A percentile compares a stretch with the other conserved stretches of the same genome.
These are phyloP conservation scores for Apiospora aurea DNA, from an alignment of 2,329 filamentous ascomycete genomes.

Conservation along the genomic window DNA sequence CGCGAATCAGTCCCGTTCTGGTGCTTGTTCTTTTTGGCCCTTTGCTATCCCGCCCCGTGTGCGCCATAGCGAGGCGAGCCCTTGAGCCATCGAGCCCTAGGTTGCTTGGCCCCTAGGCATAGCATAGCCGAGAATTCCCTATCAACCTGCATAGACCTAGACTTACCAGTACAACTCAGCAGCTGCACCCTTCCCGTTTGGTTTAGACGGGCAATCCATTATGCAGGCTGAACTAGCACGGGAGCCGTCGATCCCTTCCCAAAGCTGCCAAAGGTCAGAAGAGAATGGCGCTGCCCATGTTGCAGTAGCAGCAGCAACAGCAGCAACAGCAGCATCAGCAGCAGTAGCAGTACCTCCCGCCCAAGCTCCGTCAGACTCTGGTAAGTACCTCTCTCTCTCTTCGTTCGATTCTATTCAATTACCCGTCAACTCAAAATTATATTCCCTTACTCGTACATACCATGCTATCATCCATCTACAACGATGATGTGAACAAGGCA, in stretches of 20 bases:
- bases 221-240: slow-evolving; percentile 21
- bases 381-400: not conserved
- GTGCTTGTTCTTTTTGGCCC: not conserved
- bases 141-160: slow-evolving; percentile 5
- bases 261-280: slow-evolving; percentile 7
- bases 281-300: not conserved
- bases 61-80: slow-evolving; percentile 12
- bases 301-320: not conserved
- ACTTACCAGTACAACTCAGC: slow-evolving; percentile 14
- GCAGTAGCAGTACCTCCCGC: slow-evolving; percentile 13
- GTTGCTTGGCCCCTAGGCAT: not conserved
- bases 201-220: slow-evolving; percentile 15
- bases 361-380: slow-evolving; percentile 15
- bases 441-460: slow-evolving; percentile 5
- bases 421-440: not conserved
- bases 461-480: slow-evolving; percentile 5
- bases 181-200: not conserved
- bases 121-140: slow-evolving; percentile 12
- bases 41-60: not conserved
- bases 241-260: slow-evolving; percentile 8
- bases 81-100: not conserved
- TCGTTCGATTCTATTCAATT: not conserved
- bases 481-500: slow-evolving; percentile 5
- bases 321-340: not conserved
- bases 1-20: slow-evolving; percentile 15